phyloP scores from a whole-genome alignment of 257 asterid species.

The Orobanche coerulescens region DNA sequence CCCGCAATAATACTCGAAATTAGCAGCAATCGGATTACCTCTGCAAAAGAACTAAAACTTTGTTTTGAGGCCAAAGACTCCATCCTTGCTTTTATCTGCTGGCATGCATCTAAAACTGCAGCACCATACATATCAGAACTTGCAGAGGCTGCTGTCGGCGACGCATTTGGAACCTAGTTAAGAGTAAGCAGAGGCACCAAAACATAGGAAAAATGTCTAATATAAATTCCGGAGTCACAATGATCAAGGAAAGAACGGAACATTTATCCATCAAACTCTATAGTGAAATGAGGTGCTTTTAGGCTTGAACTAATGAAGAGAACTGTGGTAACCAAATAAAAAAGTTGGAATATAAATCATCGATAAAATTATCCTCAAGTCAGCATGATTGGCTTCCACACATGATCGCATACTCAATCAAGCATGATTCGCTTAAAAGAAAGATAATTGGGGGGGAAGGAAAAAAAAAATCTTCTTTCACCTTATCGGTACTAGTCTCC shows the following conservation, averaged over 20 bases:
- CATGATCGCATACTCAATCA: neutral
- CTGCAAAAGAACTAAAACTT: constrained; percentile 57
- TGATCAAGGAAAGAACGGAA: neutral
- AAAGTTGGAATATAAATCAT: neutral
- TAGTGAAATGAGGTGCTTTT: neutral
- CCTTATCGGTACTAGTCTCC: constrained; percentile 98
- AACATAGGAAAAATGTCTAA: neutral
- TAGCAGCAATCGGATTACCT: constrained; percentile 38
- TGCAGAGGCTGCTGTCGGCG: constrained; percentile 99
- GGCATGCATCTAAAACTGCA: constrained; percentile 94
- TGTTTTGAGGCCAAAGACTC: constrained; percentile 51
- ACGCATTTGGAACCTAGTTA: constrained; percentile 84
- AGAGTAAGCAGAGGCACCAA: neutral
- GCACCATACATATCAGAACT: constrained; percentile 97
- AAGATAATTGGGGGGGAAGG: no score
- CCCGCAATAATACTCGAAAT: neutral
- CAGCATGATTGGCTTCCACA: neutral
- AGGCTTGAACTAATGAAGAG: neutral
- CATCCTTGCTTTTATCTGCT: constrained; percentile 89
- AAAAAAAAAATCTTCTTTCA: constrained; percentile 17
- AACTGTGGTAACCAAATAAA: neutral
- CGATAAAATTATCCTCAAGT: neutral
- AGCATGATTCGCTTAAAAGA: no score
- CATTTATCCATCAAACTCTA: neutral
- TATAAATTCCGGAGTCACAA: constrained; percentile 1